phyloP scores from a whole-genome alignment of 2,329 filamentous ascomycete genomes.

The Colletotrichum paranaense region DNA sequence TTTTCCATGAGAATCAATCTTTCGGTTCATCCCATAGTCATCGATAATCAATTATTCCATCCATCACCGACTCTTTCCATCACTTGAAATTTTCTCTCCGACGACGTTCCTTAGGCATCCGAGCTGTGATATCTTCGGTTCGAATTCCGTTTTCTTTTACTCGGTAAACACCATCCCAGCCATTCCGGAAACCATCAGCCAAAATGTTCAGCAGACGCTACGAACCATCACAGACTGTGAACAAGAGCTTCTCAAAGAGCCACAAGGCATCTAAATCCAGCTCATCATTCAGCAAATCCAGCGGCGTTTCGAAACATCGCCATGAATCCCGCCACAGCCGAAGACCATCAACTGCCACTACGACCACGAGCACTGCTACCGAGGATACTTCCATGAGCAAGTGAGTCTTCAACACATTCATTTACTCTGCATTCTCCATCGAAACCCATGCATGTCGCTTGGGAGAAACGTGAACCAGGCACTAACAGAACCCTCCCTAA shows the following conservation, averaged over 20 bases:
- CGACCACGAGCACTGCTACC: slow-evolving; percentile 46
- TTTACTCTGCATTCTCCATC: neutral
- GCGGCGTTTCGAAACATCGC: slow-evolving; percentile 65
- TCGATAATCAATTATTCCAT: neutral
- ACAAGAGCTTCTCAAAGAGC: slow-evolving; percentile 65
- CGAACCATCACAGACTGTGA: slow-evolving; percentile 50
- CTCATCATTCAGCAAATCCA: slow-evolving; percentile 66
- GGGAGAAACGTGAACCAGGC: neutral
- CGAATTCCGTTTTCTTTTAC: neutral
- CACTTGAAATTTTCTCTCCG: neutral
- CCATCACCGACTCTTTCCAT: neutral
- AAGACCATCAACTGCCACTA: slow-evolving; percentile 60
- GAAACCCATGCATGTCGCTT: neutral
- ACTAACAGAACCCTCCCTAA: slow-evolving; percentile 27
- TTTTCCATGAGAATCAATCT: slow-evolving; percentile 7
- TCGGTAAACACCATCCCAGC: neutral
- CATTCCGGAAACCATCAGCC: slow-evolving; percentile 4
- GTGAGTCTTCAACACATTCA: slow-evolving; percentile 47
- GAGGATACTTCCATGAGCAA: slow-evolving; percentile 55
- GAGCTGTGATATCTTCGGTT: neutral
- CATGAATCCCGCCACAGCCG: slow-evolving; percentile 61
- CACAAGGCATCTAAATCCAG: slow-evolving; percentile 62
- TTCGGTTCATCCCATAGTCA: neutral
- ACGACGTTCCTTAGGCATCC: neutral
- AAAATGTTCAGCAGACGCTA: slow-evolving; percentile 63